Conservation (phyloP, 2,329 filamentous ascomycete species). For the Aspergillus fumigatiaffinis region DNA sequence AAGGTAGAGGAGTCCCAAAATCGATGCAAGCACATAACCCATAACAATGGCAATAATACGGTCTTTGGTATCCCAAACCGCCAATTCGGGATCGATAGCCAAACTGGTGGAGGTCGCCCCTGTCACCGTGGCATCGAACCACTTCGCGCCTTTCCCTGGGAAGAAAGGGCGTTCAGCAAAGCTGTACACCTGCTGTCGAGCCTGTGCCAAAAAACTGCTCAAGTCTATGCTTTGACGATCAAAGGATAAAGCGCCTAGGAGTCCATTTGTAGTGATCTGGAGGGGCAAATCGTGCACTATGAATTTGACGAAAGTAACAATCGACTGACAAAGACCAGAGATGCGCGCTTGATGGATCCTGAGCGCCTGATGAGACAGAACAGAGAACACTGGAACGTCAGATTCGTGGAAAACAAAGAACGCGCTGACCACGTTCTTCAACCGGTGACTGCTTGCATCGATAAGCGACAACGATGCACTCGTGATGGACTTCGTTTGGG, state of each 20-base stretch:
- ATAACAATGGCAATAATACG: slow-evolving; percentile 69
- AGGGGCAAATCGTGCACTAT: slow-evolving; percentile 38
- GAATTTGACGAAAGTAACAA: slow-evolving; percentile 42
- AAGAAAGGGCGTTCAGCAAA: slow-evolving; percentile 18
- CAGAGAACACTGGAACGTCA: slow-evolving; percentile 73
- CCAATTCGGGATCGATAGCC: slow-evolving; percentile 55
- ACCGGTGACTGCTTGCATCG: slow-evolving; percentile 38
- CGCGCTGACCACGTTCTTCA: slow-evolving; percentile 34
- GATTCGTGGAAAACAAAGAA: slow-evolving; percentile 45
- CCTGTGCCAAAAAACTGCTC: slow-evolving; percentile 8
- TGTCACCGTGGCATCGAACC: slow-evolving; percentile 22
- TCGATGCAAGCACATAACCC: slow-evolving; percentile 74
- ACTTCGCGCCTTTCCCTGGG: slow-evolving; percentile 24
- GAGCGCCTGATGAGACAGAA: slow-evolving; percentile 68
- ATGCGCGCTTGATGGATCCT: slow-evolving; percentile 57
- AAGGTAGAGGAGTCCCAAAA: slow-evolving; percentile 74
- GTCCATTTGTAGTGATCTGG: slow-evolving; percentile 25
- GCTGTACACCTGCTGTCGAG: slow-evolving; percentile 19
- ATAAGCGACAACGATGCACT: slow-evolving; percentile 41
- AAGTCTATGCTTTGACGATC: slow-evolving; percentile 17
- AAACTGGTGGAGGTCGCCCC: slow-evolving; percentile 17
- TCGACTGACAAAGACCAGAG: slow-evolving; percentile 35
- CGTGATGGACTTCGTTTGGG: slow-evolving; percentile 33
- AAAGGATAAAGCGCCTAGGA: slow-evolving; percentile 19
- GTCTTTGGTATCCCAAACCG: slow-evolving; percentile 67